A percentile compares a stretch with the other conserved stretches of the same genome.
These are phyloP conservation scores for Phytophthora sp. DNA, from an alignment of 352 stramenopile species.

Conservation along the genomic window DNA sequence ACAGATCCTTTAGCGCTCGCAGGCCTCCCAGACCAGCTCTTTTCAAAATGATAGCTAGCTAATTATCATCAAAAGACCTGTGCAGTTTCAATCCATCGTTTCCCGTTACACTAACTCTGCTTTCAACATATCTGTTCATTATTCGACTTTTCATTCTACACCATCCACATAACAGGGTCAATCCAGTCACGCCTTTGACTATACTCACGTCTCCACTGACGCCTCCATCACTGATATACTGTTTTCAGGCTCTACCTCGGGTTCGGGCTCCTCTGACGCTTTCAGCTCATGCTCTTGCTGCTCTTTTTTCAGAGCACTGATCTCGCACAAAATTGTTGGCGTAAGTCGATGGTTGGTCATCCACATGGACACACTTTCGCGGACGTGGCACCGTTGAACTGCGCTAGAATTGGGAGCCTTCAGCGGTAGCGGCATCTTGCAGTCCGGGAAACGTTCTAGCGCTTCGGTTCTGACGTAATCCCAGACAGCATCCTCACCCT, in stretches of 20 bases:
- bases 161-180: too few relatives aligned
- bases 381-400: conserved; percentile 16
- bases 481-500: conserved; percentile 37
- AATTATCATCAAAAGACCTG: too few relatives aligned
- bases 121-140: too few relatives aligned
- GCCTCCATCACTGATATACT: too few relatives aligned
- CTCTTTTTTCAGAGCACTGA: conserved; percentile 17
- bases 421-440: conserved; percentile 43
- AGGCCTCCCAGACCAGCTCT: too few relatives aligned
- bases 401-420: conserved; percentile 37
- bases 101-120: too few relatives aligned
- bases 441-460: conserved; percentile 49
- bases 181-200: too few relatives aligned
- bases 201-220: too few relatives aligned
- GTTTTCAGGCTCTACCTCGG: background rate
- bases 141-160: too few relatives aligned
- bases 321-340: conserved; percentile 12
- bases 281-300: background rate
- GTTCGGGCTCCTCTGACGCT: background rate
- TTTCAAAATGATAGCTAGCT: too few relatives aligned
- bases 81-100: too few relatives aligned
- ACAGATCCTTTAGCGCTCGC: too few relatives aligned
- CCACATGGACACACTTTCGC: conserved; percentile 37
- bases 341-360: conserved; percentile 21
- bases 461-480: conserved; percentile 43